Base-by-base conservation (phyloP, 768 basidiomycete genomes). In the Sporobolomyces pararoseus region DNA sequence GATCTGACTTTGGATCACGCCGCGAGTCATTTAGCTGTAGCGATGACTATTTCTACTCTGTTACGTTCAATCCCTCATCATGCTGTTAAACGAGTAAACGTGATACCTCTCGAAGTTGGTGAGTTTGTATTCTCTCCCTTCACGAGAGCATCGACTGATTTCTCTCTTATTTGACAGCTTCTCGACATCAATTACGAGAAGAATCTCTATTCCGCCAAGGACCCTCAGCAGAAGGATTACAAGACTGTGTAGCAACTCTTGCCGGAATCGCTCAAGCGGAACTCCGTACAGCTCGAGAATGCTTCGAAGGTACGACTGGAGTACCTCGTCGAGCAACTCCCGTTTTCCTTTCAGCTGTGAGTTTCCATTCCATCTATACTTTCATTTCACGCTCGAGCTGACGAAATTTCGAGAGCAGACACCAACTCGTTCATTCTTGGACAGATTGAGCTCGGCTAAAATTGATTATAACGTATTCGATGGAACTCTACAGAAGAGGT, bases 241-340 rank as follows among this genome's bases (percentile, higher is more conserved):
- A 65, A 21, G 72, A 74, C 12, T 70, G 62, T 7, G 72, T 74
- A 25, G 72, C 72, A 34, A 64, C 68, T 19, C 50, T 74, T 21
- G 72, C 65, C 2, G 72, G 72, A 3, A 74, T 74, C 63, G 72
- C 72, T 5, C 62, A 74, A 14, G 72, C 72, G 2, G 72, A 74
- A 49, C 47, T 74, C 12, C 37, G 68, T 1, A 74, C 68, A 1
- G 63, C 72, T 27, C 37, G 72, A 14, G 61, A 66, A 23, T 66
- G 65, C 52, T 74, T 74, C 46, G 52, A 68, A 4, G 69, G 72
- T 0, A 74, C 72, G 27, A 67, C 55, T 2, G 72, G 72, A 32
- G 32, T 74, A 0, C 72, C 72, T 17, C 32, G 25, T 23, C 50
- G 62, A 16, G 65, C 65, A 0, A 63, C 60, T 21, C 68, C 72